Evolutionary conservation across 208 protist genomes (phyloP).

Genomic region (Crithidia expoeki): DNA sequence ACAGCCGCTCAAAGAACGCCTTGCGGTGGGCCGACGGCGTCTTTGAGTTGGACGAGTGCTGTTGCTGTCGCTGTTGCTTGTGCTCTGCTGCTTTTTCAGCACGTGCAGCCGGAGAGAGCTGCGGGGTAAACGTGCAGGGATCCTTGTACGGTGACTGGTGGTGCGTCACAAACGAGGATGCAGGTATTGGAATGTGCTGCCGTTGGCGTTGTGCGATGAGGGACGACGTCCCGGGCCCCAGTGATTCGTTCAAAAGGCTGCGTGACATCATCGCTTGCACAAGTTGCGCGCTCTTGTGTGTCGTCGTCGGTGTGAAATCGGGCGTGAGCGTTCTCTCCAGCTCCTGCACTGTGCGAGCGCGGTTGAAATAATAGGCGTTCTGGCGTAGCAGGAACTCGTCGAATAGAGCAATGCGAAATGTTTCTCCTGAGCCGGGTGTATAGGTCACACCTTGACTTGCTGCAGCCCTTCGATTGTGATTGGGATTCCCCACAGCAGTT

Average conservation of each 20-base stretch:
- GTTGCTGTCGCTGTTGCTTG: background rate
- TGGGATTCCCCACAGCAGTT: too few species aligned
- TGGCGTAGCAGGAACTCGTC: constrained; percentile 85
- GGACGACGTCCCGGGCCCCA: constrained; percentile 30
- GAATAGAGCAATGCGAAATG: constrained; percentile 61
- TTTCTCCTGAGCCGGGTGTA: background rate
- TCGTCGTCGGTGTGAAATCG: constrained; percentile 68
- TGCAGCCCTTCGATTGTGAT: background rate
- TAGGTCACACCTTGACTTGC: background rate
- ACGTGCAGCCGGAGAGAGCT: constrained; percentile 45
- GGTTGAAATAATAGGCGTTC: constrained; percentile 59
- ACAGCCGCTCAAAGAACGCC: constrained; percentile 35
- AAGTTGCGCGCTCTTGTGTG: constrained; percentile 49
- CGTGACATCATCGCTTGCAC: constrained; percentile 59
- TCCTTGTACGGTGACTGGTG: constrained; percentile 67
- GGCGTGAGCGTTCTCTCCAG: constrained; percentile 59
- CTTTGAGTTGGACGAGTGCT: background rate
- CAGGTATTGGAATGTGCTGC: constrained; percentile 38
- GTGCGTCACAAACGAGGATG: constrained; percentile 53
- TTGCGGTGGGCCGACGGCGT: background rate
- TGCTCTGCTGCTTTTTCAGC: constrained; percentile 18
- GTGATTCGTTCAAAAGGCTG: constrained; percentile 39
- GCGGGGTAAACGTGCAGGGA: constrained; percentile 76
- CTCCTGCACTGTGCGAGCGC: constrained; percentile 42
- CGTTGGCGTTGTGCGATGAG: constrained; percentile 33